Percentiles rank a stretch among this genome's conserved stretches.
These are phyloP conservation scores for Fusarium subtropicale DNA, from an alignment of 2,329 filamentous ascomycete genomes.

Conservation along the genomic window DNA sequence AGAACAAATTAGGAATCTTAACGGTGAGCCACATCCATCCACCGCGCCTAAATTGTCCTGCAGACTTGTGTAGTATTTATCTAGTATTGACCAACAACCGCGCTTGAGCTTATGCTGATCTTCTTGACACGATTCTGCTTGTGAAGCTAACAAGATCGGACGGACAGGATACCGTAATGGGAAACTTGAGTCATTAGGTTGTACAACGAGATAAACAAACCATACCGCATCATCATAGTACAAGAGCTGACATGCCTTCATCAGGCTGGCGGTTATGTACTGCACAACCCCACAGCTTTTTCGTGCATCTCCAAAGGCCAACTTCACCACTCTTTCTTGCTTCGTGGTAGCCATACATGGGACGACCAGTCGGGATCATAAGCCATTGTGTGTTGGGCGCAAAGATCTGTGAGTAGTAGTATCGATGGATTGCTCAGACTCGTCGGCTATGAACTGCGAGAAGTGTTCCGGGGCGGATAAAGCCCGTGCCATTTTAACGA, in stretches of 20 bases:
- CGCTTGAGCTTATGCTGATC: constrained; percentile 28
- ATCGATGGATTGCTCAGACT: background rate
- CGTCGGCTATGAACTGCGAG: constrained; percentile 20
- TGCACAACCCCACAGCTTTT: constrained; percentile 6
- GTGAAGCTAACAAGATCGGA: constrained; percentile 27
- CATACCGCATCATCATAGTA: constrained; percentile 31
- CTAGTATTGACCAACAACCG: constrained; percentile 33
- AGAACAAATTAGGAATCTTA: background rate
- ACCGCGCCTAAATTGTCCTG: constrained; percentile 25
- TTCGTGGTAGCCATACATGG: background rate
- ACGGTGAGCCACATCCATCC: constrained; percentile 10
- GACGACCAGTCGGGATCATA: background rate
- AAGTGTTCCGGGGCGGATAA: constrained; percentile 23
- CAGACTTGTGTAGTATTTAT: constrained; percentile 21
- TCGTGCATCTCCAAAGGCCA: background rate
- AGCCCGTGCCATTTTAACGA: constrained; percentile 4
- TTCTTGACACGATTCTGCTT: constrained; percentile 28
- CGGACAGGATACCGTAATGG: constrained; percentile 31
- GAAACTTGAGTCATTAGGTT: constrained; percentile 24
- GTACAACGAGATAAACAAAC: constrained; percentile 31
- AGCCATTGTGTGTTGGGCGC: background rate
- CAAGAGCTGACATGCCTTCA: constrained; percentile 17
- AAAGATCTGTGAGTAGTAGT: background rate
- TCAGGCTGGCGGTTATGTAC: constrained; percentile 44
- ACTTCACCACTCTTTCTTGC: background rate